Percentiles rank a stretch among this genome's conserved stretches.
Conservation (phyloP, 192 early-diverging fungal genomes). For the Coemansia sp. region DNA sequence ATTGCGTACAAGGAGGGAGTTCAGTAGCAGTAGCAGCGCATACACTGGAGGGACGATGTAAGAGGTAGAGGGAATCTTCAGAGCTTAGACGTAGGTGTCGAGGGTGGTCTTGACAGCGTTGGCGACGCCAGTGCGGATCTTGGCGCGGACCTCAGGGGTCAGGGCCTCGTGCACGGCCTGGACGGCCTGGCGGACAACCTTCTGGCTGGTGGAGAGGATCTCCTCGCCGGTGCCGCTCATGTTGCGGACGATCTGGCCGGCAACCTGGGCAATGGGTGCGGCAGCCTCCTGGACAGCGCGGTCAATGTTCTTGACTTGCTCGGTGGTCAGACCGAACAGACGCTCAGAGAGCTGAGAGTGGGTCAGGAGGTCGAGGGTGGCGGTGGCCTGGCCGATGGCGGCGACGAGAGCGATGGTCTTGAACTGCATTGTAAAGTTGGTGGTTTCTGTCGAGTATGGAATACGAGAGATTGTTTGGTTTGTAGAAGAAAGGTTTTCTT, state of each 20-base stretch:
- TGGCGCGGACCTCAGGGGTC: conserved; percentile 54
- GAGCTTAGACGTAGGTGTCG: conserved; percentile 53
- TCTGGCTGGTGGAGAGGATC: conserved; percentile 50
- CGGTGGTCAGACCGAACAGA: conserved; percentile 52
- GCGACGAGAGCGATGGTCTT: conserved; percentile 52
- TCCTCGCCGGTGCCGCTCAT: conserved; percentile 52
- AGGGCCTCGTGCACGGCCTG: conserved; percentile 53
- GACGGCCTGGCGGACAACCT: conserved; percentile 55
- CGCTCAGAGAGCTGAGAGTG: conserved; percentile 54
- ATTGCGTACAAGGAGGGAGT: not conserved
- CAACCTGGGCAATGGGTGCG: conserved; percentile 52
- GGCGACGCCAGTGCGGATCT: conserved; percentile 53
- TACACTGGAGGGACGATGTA: conserved; percentile 5
- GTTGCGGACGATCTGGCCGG: conserved; percentile 53
- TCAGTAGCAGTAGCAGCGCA: not conserved
- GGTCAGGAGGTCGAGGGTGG: conserved; percentile 53
- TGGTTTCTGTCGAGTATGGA: conserved; percentile 10
- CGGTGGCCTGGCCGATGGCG: conserved; percentile 51
- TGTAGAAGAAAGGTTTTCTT: not conserved
- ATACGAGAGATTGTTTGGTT: conserved; percentile 1
- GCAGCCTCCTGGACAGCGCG: conserved; percentile 55
- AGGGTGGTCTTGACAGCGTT: conserved; percentile 57
- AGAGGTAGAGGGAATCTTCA: not conserved
- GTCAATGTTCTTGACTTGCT: conserved; percentile 56
- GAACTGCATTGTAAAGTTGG: conserved; percentile 41